A percentile compares a stretch with the other conserved stretches of the same genome.
phyloP scores from a whole-genome alignment of 1,284 basidiomycete species.

The Apiotrichum montevideense region DNA sequence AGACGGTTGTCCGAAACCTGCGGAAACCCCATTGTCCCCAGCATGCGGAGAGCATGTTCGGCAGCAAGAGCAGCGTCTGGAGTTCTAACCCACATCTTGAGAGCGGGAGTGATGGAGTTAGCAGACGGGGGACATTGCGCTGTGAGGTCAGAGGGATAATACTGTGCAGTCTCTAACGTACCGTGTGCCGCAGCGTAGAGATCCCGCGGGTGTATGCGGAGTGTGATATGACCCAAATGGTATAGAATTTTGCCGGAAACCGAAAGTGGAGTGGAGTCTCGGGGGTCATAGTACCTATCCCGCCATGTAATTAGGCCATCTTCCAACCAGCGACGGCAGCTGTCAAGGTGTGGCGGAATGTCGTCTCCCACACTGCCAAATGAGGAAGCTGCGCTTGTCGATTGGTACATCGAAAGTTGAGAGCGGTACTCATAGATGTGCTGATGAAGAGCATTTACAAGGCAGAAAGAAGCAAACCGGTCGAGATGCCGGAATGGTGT shows the following conservation, averaged over 20 bases:
- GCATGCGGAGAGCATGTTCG: constrained; percentile 13
- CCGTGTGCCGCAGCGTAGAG: constrained; percentile 21
- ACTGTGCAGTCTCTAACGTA: constrained; percentile 7
- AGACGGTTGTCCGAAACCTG: constrained; percentile 12
- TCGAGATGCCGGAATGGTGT: constrained; percentile 12
- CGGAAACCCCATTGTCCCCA: constrained; percentile 10
- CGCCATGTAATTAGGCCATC: constrained; percentile 18
- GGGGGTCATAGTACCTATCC: constrained; percentile 12
- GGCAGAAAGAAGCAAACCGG: constrained; percentile 14
- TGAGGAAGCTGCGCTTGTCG: not conserved
- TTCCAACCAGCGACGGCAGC: constrained; percentile 10
- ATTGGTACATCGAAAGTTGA: constrained; percentile 17
- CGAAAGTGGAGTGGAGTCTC: not conserved
- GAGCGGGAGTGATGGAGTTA: no score
- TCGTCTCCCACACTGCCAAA: not conserved
- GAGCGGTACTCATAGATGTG: constrained; percentile 23
- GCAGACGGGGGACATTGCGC: no score
- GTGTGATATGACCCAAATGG: constrained; percentile 22
- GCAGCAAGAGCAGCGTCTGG: constrained; percentile 10
- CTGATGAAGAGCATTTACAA: constrained; percentile 21
- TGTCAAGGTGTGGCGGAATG: not conserved
- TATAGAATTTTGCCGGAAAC: constrained; percentile 8
- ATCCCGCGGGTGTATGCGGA: constrained; percentile 16
- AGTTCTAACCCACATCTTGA: constrained; percentile 14
- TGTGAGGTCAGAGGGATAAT: no score